Base-by-base conservation (phyloP, 2,329 filamentous ascomycete species). In the Ceratocystis papillata region DNA sequence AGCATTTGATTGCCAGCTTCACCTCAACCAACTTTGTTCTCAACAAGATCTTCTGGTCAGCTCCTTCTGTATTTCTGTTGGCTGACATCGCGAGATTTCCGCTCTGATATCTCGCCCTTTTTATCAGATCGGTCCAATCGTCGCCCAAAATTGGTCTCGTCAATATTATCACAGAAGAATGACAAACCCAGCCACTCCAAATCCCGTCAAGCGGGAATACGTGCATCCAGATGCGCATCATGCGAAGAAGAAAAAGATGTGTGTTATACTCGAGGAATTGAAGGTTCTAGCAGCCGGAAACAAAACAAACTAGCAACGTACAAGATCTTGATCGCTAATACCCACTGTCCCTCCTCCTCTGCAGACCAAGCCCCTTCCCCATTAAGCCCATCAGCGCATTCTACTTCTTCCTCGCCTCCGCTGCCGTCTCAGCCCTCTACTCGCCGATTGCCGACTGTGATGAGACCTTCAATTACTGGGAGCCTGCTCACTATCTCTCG, bases 401-500 rank as follows among this genome's bases (percentile, higher is more conserved):
- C 74, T 94, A 88, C 73, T 76, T 90, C 69, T 94, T 95, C 74
- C 78, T 95, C 59, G 78, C 79, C 37, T 86, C 88, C 70, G 90
- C 90, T 73, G 70, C 88, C 20, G 72, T 93, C 25, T 89, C 93
- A 5, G 94, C 93, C 10, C 72, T 88, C 41, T 93, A 87, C 74
- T 87, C 91, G 1, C 94, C 94, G 0, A 96, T 99, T 70, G 92
- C 96, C 75, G 94, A 99, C 76, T 99, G 94, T 74, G 94, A 99
- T 72, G 94, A 99, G 78, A 93, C 93, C 10, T 99, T 96, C 82
- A 99, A 99, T 75, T 99, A 96, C 79, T 99, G 93, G 91, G 94
- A 99, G 72, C 93, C 94, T 0, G 86, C 92, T 0, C 94, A 99
- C 76, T 99, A 96, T 76, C 82, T 99, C 33, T 88, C 86, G 67